Evolutionary conservation across 1,139 yeast genomes (phyloP).

Genomic region (Zhuliangozyma blackwelliae): DNA sequence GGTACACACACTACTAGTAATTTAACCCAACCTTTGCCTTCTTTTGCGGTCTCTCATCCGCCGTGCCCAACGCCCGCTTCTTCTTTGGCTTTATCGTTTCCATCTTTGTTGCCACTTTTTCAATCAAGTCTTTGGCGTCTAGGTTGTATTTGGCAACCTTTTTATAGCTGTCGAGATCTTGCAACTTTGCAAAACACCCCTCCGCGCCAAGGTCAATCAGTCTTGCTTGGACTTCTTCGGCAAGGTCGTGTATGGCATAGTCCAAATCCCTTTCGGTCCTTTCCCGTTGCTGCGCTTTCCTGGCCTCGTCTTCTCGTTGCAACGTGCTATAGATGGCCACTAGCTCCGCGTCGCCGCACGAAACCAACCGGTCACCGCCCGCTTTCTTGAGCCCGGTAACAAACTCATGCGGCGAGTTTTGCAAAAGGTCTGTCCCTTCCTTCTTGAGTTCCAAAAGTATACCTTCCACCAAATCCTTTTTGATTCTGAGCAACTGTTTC

Average conservation of each 20-base stretch:
- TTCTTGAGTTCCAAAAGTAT: conserved; percentile 34
- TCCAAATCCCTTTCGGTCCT: conserved; percentile 11
- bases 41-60: conserved; percentile 7
- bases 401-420: conserved; percentile 18
- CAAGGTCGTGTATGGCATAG: conserved; percentile 12
- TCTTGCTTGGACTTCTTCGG: no score
- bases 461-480: conserved; percentile 57
- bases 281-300: conserved; percentile 11
- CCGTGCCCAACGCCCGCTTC: conserved; percentile 6
- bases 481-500: conserved; percentile 50
- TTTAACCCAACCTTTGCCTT: conserved; percentile 11
- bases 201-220: no score
- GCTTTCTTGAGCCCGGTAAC: conserved; percentile 13
- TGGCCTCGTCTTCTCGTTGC: conserved; percentile 19
- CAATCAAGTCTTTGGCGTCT: no score
- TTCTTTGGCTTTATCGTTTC: no score
- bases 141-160: no score
- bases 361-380: conserved; percentile 22
- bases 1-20: conserved; percentile 7
- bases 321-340: conserved; percentile 23
- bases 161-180: no score
- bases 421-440: conserved; percentile 12
- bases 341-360: conserved; percentile 19
- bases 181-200: no score
- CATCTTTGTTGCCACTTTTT: no score